Conservation (phyloP, 192 early-diverging fungal species). For the Phycomyces blakesleeanus region DNA sequence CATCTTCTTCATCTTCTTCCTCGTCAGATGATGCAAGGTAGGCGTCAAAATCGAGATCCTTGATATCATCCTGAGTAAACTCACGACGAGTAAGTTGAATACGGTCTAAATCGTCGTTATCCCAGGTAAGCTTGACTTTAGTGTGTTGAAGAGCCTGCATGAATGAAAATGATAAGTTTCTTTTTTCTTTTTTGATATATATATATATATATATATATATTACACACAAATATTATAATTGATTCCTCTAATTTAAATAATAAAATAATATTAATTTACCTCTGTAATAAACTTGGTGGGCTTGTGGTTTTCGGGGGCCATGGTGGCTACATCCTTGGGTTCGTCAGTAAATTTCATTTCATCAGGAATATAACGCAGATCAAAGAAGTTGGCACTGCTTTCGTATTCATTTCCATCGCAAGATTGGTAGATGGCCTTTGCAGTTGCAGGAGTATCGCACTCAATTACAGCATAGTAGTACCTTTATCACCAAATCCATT, state of each 20-base stretch:
- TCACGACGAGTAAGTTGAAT: conserved; percentile 72
- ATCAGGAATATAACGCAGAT: conserved; percentile 90
- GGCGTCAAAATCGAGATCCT: conserved; percentile 87
- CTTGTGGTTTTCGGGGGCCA: conserved; percentile 63
- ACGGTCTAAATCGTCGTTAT: conserved; percentile 87
- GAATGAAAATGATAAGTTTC: too few species aligned
- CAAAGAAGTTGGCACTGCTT: conserved; percentile 86
- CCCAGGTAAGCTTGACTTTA: conserved; percentile 94
- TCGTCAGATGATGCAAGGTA: conserved; percentile 77
- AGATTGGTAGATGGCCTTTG: conserved; percentile 68
- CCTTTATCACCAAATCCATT: conserved; percentile 14
- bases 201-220: too few species aligned
- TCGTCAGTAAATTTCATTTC: conserved; percentile 82
- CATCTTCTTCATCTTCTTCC: conserved; percentile 61
- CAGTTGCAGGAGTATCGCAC: conserved; percentile 82
- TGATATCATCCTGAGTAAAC: conserved; percentile 85
- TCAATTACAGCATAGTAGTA: conserved; percentile 97
- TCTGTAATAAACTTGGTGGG: conserved; percentile 69
- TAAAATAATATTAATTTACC: conserved; percentile 24
- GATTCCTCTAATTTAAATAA: too few species aligned
- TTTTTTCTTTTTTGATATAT: too few species aligned
- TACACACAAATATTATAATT: too few species aligned
- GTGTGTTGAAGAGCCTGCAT: conserved; percentile 81
- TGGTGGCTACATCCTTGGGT: conserved; percentile 56
- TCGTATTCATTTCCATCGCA: conserved; percentile 96